A percentile compares a stretch with the other conserved stretches of the same genome.
phyloP scores from a whole-genome alignment of 2,329 filamentous ascomycete species.

The Helminthosporium solani region DNA sequence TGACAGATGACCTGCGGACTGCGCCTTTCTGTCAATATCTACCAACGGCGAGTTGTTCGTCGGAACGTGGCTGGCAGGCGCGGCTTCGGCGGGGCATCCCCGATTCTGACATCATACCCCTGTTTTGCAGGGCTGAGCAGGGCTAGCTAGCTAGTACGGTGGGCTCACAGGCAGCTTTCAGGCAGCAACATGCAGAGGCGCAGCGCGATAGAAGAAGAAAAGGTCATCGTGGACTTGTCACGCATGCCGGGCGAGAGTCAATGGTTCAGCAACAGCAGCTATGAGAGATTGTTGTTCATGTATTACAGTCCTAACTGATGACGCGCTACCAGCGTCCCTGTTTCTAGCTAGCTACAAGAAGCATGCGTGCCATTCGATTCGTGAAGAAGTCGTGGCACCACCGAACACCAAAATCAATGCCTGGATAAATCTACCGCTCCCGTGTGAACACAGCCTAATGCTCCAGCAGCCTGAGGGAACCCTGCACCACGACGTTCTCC shows the following conservation, averaged over 20 bases:
- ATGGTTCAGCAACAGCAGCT: too few species aligned
- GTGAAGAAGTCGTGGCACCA: slow-evolving; percentile 5
- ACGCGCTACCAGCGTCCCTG: slow-evolving; percentile 8
- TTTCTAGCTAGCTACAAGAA: slow-evolving; percentile 25
- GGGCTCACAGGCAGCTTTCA: too few species aligned
- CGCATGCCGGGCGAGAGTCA: too few species aligned
- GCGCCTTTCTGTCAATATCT: slow-evolving; percentile 6
- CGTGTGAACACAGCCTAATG: slow-evolving; percentile 51
- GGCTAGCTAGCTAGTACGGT: too few species aligned
- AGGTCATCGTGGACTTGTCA: too few species aligned
- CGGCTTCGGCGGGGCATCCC: not conserved
- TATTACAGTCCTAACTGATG: slow-evolving; percentile 26
- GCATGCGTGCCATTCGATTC: slow-evolving; percentile 20
- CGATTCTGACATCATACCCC: slow-evolving; percentile 19
- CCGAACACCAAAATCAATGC: slow-evolving; percentile 20
- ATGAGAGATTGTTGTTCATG: not conserved
- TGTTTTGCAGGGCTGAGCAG: slow-evolving; percentile 2
- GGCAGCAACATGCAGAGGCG: too few species aligned
- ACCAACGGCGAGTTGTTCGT: slow-evolving; percentile 16
- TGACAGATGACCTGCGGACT: slow-evolving; percentile 6
- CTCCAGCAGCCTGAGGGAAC: slow-evolving; percentile 76
- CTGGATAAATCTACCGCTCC: slow-evolving; percentile 27
- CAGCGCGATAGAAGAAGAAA: too few species aligned
- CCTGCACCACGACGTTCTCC: slow-evolving; percentile 98
- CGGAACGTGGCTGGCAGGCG: slow-evolving; percentile 11